Evolutionary conservation across 2,329 filamentous ascomycete genomes (phyloP).

Genomic region (Fusarium decemcellulare): DNA sequence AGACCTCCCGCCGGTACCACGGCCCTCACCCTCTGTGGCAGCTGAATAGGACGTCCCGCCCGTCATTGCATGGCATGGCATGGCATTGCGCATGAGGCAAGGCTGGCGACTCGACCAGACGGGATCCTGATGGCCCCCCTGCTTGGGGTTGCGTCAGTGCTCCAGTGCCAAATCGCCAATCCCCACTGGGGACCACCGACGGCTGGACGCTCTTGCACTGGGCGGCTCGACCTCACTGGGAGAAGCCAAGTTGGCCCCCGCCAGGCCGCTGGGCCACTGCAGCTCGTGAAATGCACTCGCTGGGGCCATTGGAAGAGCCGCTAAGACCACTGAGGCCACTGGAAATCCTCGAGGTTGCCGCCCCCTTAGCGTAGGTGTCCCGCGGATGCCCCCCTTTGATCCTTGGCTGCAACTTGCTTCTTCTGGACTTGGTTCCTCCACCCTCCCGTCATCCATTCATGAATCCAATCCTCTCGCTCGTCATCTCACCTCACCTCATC

Average conservation of each 20-base stretch:
- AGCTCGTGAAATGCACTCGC: conserved; percentile 39
- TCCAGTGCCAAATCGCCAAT: conserved; percentile 33
- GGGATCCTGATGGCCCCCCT: conserved; percentile 16
- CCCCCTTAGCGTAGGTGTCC: conserved; percentile 33
- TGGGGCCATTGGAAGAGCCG: conserved; percentile 35
- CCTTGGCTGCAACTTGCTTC: conserved; percentile 35
- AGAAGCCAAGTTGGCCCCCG: conserved; percentile 21
- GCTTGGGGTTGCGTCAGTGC: conserved; percentile 34
- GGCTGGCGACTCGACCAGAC: conserved; percentile 19
- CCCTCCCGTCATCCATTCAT: conserved; percentile 42
- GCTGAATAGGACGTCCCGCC: conserved; percentile 8
- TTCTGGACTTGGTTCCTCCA: conserved; percentile 41
- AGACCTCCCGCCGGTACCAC: conserved; percentile 23
- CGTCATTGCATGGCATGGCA: conserved; percentile 25
- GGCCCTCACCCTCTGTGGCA: conserved; percentile 6
- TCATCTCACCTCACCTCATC: conserved; percentile 34
- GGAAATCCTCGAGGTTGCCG: conserved; percentile 22
- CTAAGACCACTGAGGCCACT: conserved; percentile 36
- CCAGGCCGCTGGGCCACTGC: conserved; percentile 36
- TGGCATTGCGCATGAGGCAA: conserved; percentile 22
- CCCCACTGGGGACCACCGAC: conserved; percentile 27
- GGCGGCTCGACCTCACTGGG: conserved; percentile 6
- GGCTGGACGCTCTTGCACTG: conserved; percentile 35
- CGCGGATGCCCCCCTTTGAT: conserved; percentile 18
- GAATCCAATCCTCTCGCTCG: conserved; percentile 20